phyloP scores from a whole-genome alignment of 2,329 filamentous ascomycete genomes.

The Chrysoporthe cubensis region DNA sequence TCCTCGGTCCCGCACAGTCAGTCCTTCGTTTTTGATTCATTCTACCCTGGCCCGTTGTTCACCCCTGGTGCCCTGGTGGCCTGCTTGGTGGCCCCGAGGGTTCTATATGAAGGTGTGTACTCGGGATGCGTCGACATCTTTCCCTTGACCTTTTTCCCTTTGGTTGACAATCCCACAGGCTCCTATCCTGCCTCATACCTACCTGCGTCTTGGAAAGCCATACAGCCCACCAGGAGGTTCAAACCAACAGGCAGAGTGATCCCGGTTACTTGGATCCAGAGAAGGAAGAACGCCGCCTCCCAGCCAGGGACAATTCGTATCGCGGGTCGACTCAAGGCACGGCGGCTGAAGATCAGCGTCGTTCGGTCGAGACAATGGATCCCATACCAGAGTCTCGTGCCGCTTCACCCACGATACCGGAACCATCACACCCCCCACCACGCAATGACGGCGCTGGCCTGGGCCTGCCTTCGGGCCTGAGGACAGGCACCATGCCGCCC shows the following conservation, averaged over 20 bases:
- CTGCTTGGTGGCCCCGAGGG: conserved; percentile 9
- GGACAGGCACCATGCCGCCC: conserved; percentile 7
- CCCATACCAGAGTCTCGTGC: conserved; percentile 26
- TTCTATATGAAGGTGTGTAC: conserved; percentile 17
- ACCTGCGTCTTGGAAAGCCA: conserved; percentile 24
- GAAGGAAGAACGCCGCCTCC: conserved; percentile 16
- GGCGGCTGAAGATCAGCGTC: conserved; percentile 19
- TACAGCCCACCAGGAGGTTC: conserved; percentile 26
- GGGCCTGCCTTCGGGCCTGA: conserved; percentile 14
- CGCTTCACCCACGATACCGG: conserved; percentile 25
- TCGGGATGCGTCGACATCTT: conserved; percentile 1
- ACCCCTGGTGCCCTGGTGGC: too few relatives aligned
- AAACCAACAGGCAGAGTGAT: conserved; percentile 23
- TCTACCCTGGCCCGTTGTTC: not conserved
- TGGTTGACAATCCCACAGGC: conserved; percentile 22
- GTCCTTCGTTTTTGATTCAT: conserved; percentile 8
- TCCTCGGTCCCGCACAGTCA: conserved; percentile 20
- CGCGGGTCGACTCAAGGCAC: conserved; percentile 11
- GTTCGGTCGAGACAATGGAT: conserved; percentile 25
- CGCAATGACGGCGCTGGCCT: conserved; percentile 12
- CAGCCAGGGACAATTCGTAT: conserved; percentile 13
- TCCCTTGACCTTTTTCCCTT: conserved; percentile 14
- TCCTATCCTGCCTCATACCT: conserved; percentile 23
- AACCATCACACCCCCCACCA: conserved; percentile 19
- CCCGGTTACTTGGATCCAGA: conserved; percentile 23